phyloP scores from a whole-genome alignment of 192 early-diverging fungal species.

The Funneliformis mosseae region DNA sequence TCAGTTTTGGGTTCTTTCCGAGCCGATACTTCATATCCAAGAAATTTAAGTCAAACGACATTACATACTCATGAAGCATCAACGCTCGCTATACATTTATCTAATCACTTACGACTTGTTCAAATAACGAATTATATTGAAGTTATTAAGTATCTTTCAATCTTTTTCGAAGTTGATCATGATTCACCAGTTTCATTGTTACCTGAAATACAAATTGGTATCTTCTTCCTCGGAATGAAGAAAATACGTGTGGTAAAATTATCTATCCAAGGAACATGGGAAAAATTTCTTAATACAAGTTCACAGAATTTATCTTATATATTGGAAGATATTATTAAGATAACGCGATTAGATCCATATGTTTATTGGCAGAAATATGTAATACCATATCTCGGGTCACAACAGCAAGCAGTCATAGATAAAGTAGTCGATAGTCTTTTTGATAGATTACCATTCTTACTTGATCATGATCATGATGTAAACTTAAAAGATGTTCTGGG shows the following conservation, averaged over 20 bases:
- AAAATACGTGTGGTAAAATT: background rate
- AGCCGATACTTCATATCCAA: background rate
- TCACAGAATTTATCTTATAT: background rate
- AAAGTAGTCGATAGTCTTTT: background rate
- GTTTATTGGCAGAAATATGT: background rate
- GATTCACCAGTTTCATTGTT: background rate
- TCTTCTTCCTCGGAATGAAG: background rate
- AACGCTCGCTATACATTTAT: background rate
- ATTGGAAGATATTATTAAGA: background rate
- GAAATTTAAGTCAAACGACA: background rate
- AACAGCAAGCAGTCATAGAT: background rate
- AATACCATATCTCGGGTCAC: background rate
- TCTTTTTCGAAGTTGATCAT: background rate
- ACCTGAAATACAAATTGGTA: background rate
- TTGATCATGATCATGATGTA: background rate
- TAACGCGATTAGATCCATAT: background rate
- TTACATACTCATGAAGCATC: background rate
- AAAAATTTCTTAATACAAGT: background rate
- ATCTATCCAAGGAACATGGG: background rate
- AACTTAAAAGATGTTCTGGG: background rate
- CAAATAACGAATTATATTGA: background rate
- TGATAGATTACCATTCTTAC: background rate
- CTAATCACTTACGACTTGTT: background rate
- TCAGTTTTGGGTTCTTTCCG: background rate
- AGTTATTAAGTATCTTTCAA: slow-evolving; percentile 12